These are phyloP conservation scores for Mytilinidion resinicola DNA, from an alignment of 495 filamentous ascomycete genomes.

Conservation along the genomic window DNA sequence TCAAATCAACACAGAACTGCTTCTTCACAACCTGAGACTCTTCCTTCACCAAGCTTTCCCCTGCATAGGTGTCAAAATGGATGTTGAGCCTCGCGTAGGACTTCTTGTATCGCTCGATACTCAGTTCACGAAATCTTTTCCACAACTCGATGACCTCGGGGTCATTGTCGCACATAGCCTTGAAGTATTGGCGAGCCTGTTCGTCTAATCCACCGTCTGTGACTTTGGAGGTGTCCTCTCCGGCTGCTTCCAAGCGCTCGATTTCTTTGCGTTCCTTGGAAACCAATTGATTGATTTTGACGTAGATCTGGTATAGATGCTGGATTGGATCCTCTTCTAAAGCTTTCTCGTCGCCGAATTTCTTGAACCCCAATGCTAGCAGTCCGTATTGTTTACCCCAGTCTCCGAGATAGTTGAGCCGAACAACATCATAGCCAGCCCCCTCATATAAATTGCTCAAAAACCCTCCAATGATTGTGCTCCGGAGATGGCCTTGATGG, in stretches of 20 bases:
- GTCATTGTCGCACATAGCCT: slow-evolving; percentile 81
- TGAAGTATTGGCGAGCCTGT: slow-evolving; percentile 75
- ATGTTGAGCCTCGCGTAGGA: slow-evolving; percentile 57
- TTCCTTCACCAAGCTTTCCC: slow-evolving; percentile 83
- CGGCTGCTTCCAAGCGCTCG: slow-evolving; percentile 54
- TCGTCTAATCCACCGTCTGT: slow-evolving; percentile 63
- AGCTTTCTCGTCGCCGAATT: slow-evolving; percentile 57
- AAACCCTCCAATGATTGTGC: slow-evolving; percentile 71
- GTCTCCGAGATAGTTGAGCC: slow-evolving; percentile 72
- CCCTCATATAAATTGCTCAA: slow-evolving; percentile 61
- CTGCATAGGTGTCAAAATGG: slow-evolving; percentile 86
- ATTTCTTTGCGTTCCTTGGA: slow-evolving; percentile 50
- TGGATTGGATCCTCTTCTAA: slow-evolving; percentile 57
- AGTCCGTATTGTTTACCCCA: slow-evolving; percentile 75
- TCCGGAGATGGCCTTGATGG: slow-evolving; percentile 64
- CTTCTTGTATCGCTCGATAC: slow-evolving; percentile 29
- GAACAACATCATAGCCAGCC: slow-evolving; percentile 65
- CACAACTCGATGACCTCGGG: slow-evolving; percentile 69
- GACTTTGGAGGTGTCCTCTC: slow-evolving; percentile 41
- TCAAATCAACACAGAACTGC: too few relatives aligned
- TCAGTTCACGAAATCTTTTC: slow-evolving; percentile 80
- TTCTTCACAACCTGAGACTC: too few relatives aligned
- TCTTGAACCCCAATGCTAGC: slow-evolving; percentile 60
- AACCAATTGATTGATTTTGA: slow-evolving; percentile 46
- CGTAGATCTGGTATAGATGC: slow-evolving; percentile 64